Evolutionary conservation across 192 early-diverging fungal species (phyloP).

Genomic region (Entrophospora sp.): DNA sequence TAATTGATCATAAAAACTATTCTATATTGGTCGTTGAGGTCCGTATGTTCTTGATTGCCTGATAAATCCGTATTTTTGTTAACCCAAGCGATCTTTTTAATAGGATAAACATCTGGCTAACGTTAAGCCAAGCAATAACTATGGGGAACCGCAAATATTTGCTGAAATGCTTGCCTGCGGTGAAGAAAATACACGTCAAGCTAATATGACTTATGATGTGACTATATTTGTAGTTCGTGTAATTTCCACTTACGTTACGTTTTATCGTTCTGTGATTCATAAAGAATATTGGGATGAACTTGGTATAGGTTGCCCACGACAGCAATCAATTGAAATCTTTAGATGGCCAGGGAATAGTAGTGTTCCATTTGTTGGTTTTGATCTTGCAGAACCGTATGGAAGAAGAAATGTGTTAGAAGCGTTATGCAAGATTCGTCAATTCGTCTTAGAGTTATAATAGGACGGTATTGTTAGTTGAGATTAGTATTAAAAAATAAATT

Average conservation of each 20-base stretch:
- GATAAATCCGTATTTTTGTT: background rate
- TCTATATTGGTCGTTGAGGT: background rate
- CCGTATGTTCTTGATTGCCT: background rate
- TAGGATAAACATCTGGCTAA: background rate
- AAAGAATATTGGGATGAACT: background rate
- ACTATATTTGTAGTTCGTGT: background rate
- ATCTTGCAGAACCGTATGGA: background rate
- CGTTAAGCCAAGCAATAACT: background rate
- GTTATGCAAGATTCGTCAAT: background rate
- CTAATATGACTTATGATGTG: background rate
- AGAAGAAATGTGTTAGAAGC: background rate
- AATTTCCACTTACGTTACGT: background rate
- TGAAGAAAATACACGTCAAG: background rate
- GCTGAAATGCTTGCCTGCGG: background rate
- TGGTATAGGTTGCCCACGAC: background rate
- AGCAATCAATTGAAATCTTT: background rate
- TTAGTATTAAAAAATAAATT: too few relatives aligned
- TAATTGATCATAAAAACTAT: background rate
- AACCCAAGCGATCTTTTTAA: background rate
- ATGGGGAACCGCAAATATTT: background rate
- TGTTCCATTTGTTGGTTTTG: background rate
- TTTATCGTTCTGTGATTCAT: constrained; percentile 4
- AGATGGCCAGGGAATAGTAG: background rate
- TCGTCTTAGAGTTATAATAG: too few relatives aligned
- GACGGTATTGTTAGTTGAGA: too few relatives aligned